phyloP scores from a whole-genome alignment of 352 stramenopile species.

The Pythium graminicola region DNA sequence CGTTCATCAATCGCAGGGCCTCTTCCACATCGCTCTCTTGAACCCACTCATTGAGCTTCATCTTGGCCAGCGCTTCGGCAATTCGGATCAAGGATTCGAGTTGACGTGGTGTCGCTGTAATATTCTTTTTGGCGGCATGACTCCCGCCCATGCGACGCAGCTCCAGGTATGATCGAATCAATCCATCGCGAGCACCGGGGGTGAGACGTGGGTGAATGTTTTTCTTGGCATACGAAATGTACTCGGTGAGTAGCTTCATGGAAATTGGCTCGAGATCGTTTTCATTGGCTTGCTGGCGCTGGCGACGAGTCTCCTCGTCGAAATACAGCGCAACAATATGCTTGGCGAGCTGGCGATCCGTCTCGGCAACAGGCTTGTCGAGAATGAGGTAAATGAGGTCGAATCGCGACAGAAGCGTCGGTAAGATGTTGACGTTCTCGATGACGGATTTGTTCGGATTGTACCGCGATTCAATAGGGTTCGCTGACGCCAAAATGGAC shows the following conservation, averaged over 20 bases:
- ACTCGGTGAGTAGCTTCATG: constrained; percentile 89
- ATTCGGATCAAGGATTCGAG: constrained; percentile 87
- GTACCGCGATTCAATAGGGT: constrained; percentile 93
- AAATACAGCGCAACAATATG: constrained; percentile 90
- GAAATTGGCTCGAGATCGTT: constrained; percentile 44
- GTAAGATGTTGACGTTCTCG: constrained; percentile 93
- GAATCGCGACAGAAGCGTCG: constrained; percentile 91
- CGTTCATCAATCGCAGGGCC: constrained; percentile 95
- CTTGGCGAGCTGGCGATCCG: constrained; percentile 87
- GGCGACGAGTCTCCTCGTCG: constrained; percentile 28
- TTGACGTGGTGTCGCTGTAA: constrained; percentile 90
- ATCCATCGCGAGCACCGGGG: constrained; percentile 24
- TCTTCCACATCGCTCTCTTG: constrained; percentile 88
- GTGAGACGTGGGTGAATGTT: constrained; percentile 84
- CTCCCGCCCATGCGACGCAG: constrained; percentile 45
- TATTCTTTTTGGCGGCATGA: constrained; percentile 25
- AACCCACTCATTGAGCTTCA: constrained; percentile 79
- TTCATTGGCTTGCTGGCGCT: constrained; percentile 15
- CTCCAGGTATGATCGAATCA: constrained; percentile 75
- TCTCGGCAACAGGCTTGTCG: constrained; percentile 83
- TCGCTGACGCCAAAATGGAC: constrained; percentile 93
- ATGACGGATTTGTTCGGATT: constrained; percentile 88
- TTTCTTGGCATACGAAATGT: constrained; percentile 90
- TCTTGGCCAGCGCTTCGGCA: constrained; percentile 84
- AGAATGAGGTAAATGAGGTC: constrained; percentile 94